phyloP scores from a whole-genome alignment of 139 green algal genomes.

The Tetradesmus obliquus region DNA sequence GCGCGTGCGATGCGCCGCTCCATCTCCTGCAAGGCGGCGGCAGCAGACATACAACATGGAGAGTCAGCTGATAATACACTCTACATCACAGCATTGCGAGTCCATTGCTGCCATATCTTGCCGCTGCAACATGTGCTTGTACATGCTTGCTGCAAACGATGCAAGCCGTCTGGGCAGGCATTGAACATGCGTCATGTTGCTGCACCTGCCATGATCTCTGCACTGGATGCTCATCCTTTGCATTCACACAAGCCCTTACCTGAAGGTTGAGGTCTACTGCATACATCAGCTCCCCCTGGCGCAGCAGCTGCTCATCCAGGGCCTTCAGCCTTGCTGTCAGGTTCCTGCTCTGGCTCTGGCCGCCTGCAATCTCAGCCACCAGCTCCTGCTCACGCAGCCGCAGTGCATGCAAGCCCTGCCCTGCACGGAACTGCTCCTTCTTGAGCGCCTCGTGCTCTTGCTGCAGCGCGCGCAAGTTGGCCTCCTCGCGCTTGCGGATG shows the following conservation, averaged over 20 bases:
- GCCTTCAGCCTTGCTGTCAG: conserved; percentile 64
- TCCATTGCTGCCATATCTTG: too few species aligned
- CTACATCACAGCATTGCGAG: neutral
- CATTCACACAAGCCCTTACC: neutral
- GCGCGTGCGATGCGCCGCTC: conserved; percentile 86
- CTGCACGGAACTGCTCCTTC: conserved; percentile 71
- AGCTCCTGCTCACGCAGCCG: conserved; percentile 72
- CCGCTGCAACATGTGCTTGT: neutral
- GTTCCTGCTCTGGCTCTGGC: conserved; percentile 83
- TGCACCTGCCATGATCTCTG: too few species aligned
- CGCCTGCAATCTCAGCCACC: conserved; percentile 78
- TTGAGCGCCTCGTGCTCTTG: conserved; percentile 61
- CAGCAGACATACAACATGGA: neutral
- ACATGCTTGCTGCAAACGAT: neutral
- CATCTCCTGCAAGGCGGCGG: conserved; percentile 65
- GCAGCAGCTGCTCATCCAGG: conserved; percentile 75
- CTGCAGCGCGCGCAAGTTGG: conserved; percentile 58
- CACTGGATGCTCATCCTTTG: too few species aligned
- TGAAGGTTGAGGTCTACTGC: conserved; percentile 84
- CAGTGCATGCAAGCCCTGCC: conserved; percentile 67
- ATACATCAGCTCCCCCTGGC: conserved; percentile 92
- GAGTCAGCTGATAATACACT: neutral
- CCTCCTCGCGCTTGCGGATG: conserved; percentile 49
- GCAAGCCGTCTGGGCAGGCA: too few species aligned
- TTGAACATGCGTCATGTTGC: too few species aligned